phyloP scores from a whole-genome alignment of 108 stramenopile species.

The Mediolabrus comicus region DNA sequence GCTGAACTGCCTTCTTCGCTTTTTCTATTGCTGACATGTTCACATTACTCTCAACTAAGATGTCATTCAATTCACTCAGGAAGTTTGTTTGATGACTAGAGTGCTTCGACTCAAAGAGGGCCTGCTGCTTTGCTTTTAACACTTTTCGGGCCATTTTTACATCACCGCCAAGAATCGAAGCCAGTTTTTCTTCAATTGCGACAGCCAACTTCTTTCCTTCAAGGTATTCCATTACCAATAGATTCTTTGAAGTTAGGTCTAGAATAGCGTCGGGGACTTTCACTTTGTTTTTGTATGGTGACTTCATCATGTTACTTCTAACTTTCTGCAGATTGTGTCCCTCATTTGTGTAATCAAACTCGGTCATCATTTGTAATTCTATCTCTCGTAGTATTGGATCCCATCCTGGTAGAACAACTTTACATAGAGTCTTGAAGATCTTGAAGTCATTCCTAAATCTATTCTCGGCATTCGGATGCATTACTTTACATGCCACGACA shows the following conservation, averaged over 20 bases:
- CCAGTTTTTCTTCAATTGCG: constrained; percentile 52
- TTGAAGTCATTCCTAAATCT: constrained; percentile 69
- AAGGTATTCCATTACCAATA: constrained; percentile 74
- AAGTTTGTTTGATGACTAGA: constrained; percentile 19
- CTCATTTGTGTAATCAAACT: constrained; percentile 73
- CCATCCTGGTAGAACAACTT: constrained; percentile 70
- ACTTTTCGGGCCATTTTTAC: constrained; percentile 36
- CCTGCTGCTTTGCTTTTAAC: constrained; percentile 44
- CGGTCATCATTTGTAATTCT: constrained; percentile 67
- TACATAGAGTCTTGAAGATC: constrained; percentile 68
- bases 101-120: constrained; percentile 42
- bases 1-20: constrained; percentile 16
- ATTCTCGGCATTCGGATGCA: constrained; percentile 66
- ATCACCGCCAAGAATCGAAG: constrained; percentile 47
- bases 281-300: constrained; percentile 46
- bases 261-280: constrained; percentile 52
- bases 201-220: constrained; percentile 59
- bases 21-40: constrained; percentile 4
- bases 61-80: constrained; percentile 18
- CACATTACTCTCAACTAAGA: constrained; percentile 9
- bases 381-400: constrained; percentile 62
- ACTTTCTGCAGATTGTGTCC: constrained; percentile 49
- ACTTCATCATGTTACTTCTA: constrained; percentile 46
- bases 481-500: constrained; percentile 67
- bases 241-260: constrained; percentile 53